Percentiles rank a stretch among this genome's conserved stretches.
Conservation (phyloP, 805 yeast species). For the Candida jianshihensis region DNA sequence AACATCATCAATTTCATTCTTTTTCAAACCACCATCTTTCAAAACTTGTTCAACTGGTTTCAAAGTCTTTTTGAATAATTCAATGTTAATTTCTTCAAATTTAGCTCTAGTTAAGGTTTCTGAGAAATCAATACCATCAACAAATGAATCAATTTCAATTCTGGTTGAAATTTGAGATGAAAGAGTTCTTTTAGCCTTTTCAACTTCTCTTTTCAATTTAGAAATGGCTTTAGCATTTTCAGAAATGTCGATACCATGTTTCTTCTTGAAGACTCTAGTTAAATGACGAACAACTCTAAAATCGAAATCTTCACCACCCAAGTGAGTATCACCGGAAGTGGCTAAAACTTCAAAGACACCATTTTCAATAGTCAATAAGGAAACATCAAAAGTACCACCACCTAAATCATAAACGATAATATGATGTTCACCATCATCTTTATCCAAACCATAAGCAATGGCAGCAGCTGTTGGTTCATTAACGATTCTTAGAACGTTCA, state of each 20-base stretch:
- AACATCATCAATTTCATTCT: slow-evolving; percentile 85
- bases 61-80: slow-evolving; percentile 87
- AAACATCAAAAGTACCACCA: slow-evolving; percentile 97
- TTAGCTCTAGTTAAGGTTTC: slow-evolving; percentile 96
- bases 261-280: slow-evolving; percentile 84
- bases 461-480: slow-evolving; percentile 98
- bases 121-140: slow-evolving; percentile 91
- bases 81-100: slow-evolving; percentile 93
- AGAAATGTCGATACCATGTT: slow-evolving; percentile 78
- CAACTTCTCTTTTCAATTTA: slow-evolving; percentile 94
- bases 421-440: slow-evolving; percentile 76
- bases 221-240: slow-evolving; percentile 81
- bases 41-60: slow-evolving; percentile 95
- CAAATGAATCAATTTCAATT: slow-evolving; percentile 92
- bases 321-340: slow-evolving; percentile 93
- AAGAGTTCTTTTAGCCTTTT: slow-evolving; percentile 94
- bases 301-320: slow-evolving; percentile 97
- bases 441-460: slow-evolving; percentile 90
- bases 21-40: slow-evolving; percentile 85
- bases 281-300: slow-evolving; percentile 83
- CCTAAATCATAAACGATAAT: slow-evolving; percentile 91
- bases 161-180: slow-evolving; percentile 94
- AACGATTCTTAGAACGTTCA: slow-evolving; percentile 81
- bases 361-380: slow-evolving; percentile 77
- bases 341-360: slow-evolving; percentile 92